Evolutionary conservation across 2,329 filamentous ascomycete species (phyloP).

Genomic region (Aspergillus spinulosporus): DNA sequence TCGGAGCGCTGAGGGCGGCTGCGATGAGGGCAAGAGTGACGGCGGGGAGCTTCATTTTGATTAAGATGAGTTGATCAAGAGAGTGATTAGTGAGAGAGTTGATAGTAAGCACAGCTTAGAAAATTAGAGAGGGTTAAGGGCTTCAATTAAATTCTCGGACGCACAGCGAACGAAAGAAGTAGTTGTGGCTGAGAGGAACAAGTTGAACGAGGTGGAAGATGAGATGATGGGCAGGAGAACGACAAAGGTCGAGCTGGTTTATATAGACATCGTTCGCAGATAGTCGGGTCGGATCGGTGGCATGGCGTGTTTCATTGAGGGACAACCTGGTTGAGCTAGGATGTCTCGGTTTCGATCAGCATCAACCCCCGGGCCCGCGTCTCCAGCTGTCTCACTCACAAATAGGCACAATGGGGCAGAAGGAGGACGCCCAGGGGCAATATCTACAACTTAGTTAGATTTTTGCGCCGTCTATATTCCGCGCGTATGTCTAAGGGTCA

Average conservation of each 20-base stretch:
- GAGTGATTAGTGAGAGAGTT: background rate
- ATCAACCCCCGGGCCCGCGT: background rate
- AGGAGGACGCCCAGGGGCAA: background rate
- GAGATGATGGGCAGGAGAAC: background rate
- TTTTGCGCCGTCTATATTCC: too few species aligned
- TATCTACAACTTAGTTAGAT: background rate
- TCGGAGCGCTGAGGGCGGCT: background rate
- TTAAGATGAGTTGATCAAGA: background rate
- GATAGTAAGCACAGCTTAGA: background rate
- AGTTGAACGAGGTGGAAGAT: background rate
- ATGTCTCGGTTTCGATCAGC: background rate
- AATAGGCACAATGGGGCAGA: background rate
- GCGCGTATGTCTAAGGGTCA: too few species aligned
- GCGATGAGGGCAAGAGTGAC: background rate
- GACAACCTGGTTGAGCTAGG: background rate
- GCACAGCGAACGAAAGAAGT: background rate
- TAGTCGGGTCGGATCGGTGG: background rate
- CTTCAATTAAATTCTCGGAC: background rate
- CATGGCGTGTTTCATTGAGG: background rate
- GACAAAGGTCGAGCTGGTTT: background rate
- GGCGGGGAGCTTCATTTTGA: background rate
- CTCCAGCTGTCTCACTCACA: background rate
- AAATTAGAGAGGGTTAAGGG: background rate
- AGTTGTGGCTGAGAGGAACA: background rate
- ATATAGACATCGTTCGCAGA: background rate